Conservation (phyloP, 257 asterid species). For the Cordia subcordata region DNA sequence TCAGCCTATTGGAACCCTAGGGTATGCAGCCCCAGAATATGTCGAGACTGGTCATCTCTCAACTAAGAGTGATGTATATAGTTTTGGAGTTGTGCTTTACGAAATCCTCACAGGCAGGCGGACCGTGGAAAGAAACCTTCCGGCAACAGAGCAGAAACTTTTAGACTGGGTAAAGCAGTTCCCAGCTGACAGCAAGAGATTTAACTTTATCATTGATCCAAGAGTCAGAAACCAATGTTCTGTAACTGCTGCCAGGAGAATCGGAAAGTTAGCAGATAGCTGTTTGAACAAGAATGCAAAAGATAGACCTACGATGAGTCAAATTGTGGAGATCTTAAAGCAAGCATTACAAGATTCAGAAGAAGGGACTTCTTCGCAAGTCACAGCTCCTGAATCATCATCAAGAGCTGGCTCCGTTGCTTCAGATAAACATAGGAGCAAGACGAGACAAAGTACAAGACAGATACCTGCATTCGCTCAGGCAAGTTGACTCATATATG, state of each 20-base stretch:
- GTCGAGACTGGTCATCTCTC: conserved; percentile 71
- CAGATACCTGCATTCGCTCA: conserved; percentile 2
- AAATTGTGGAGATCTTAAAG: conserved; percentile 63
- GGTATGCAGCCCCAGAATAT: conserved; percentile 95
- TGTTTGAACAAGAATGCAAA: conserved; percentile 65
- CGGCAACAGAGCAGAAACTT: conserved; percentile 58
- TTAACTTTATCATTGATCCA: conserved; percentile 66
- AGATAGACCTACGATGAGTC: conserved; percentile 69
- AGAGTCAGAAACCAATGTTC: conserved; percentile 65
- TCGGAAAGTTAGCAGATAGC: conserved; percentile 72
- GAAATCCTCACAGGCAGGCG: conserved; percentile 82
- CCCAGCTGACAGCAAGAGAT: conserved; percentile 60
- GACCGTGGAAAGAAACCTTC: conserved; percentile 63
- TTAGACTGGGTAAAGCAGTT: conserved; percentile 74
- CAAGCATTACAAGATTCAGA: conserved; percentile 65
- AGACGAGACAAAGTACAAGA: conserved; percentile 13
- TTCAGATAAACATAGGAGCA: conserved; percentile 10
- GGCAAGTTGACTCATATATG: too few relatives aligned
- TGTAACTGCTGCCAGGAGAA: conserved; percentile 50
- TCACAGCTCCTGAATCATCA: conserved; percentile 17
- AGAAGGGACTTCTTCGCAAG: conserved; percentile 25
- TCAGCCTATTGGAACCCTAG: conserved; percentile 87
- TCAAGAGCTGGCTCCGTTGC: conserved; percentile 16
- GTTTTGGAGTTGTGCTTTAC: conserved; percentile 89
- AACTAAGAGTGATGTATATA: conserved; percentile 72